These are phyloP conservation scores for Lactarius deliciosus DNA, from an alignment of 768 basidiomycete species.

Conservation along the genomic window DNA sequence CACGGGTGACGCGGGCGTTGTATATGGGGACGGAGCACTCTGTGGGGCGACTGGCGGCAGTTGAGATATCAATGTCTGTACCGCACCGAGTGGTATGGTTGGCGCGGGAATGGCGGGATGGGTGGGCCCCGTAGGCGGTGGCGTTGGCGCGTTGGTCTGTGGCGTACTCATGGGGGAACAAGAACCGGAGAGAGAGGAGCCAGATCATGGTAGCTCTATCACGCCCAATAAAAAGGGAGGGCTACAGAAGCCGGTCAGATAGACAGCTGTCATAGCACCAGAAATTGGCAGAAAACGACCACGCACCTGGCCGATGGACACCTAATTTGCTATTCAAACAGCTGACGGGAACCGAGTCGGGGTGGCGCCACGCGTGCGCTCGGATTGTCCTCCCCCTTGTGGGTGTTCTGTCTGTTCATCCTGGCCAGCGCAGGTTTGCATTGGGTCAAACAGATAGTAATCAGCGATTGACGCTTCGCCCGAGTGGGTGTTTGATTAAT, in stretches of 20 bases:
- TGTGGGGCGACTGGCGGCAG: background rate
- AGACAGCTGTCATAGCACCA: constrained; percentile 22
- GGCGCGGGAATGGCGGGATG: background rate
- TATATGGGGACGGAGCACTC: background rate
- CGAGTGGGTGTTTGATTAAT: too few relatives aligned
- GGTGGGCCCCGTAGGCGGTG: background rate
- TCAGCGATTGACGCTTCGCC: too few relatives aligned
- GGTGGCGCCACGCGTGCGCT: too few relatives aligned
- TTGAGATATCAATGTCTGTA: background rate
- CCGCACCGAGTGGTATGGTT: background rate
- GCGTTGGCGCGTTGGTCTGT: background rate
- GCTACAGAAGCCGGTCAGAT: background rate
- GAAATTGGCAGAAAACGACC: too few relatives aligned
- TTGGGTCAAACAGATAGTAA: too few relatives aligned
- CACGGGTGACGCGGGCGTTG: background rate
- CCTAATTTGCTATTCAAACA: constrained; percentile 1
- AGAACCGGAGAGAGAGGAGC: background rate
- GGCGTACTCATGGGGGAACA: background rate
- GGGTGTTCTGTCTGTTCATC: too few relatives aligned
- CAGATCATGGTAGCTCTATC: background rate
- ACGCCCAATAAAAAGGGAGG: constrained; percentile 4
- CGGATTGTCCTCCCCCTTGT: too few relatives aligned
- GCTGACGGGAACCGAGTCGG: background rate
- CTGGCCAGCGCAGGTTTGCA: too few relatives aligned
- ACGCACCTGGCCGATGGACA: background rate